These are phyloP conservation scores for Rhodosporidiobolus sp. DNA, from an alignment of 768 basidiomycete species.

Conservation along the genomic window DNA sequence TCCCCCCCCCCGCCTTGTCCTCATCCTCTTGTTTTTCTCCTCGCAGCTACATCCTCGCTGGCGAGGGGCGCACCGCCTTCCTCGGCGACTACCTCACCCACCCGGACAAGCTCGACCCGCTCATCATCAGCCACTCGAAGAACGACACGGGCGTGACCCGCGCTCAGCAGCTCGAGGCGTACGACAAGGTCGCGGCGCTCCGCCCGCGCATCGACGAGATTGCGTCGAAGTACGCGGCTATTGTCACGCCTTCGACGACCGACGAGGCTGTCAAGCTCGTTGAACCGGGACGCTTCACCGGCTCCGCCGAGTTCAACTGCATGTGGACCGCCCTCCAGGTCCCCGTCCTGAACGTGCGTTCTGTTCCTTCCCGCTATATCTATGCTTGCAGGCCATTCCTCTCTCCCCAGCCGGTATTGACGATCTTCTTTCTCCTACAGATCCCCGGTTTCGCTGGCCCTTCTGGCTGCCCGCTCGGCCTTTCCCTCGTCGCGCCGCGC, in stretches of 20 bases:
- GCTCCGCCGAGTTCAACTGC: conserved; percentile 39
- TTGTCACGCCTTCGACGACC: conserved; percentile 45
- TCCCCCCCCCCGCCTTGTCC: too few relatives aligned
- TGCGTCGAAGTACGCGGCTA: conserved; percentile 43
- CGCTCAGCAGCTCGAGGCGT: conserved; percentile 39
- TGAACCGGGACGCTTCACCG: conserved; percentile 40
- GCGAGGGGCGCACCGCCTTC: conserved; percentile 44
- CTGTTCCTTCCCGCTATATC: not conserved
- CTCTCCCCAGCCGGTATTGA: not conserved
- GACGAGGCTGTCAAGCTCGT: conserved; percentile 43
- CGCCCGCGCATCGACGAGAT: conserved; percentile 45
- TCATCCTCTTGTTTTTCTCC: not conserved
- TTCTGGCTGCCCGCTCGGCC: conserved; percentile 46
- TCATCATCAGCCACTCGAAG: conserved; percentile 41
- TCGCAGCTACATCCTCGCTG: conserved; percentile 32
- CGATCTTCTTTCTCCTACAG: conserved; percentile 35
- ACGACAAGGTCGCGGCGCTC: conserved; percentile 44
- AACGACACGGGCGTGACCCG: conserved; percentile 38
- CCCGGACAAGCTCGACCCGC: conserved; percentile 33
- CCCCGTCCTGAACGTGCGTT: conserved; percentile 1
- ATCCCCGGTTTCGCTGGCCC: conserved; percentile 47
- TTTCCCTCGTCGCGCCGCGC: conserved; percentile 46
- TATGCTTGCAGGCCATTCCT: too few relatives aligned
- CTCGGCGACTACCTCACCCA: conserved; percentile 42
- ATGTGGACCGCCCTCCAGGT: conserved; percentile 41